Conservation (phyloP, 2,329 filamentous ascomycete genomes). For the Sporothrix euskadiensis region DNA sequence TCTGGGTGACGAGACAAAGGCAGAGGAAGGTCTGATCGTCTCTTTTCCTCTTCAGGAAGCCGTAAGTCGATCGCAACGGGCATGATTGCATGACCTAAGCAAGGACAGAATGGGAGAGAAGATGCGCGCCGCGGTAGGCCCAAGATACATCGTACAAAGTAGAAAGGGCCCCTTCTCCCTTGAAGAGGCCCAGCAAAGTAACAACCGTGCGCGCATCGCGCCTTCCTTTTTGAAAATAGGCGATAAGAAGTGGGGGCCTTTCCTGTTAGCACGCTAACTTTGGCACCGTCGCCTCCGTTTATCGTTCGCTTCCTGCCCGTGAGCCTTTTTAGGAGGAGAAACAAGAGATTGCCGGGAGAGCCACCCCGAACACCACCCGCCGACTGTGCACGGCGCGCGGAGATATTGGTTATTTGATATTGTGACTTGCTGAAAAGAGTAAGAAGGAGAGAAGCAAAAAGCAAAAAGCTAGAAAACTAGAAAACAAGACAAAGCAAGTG, state of each 20-base stretch:
- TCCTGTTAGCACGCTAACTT: neutral
- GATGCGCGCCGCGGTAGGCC: constrained; percentile 9
- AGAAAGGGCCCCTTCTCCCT: neutral
- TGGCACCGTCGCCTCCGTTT: constrained; percentile 13
- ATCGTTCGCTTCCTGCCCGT: constrained; percentile 15
- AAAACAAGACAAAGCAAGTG: too few species aligned
- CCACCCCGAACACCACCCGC: neutral
- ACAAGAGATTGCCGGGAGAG: constrained; percentile 12
- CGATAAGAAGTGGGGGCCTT: constrained; percentile 12
- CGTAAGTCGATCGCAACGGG: neutral
- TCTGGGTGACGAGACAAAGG: neutral
- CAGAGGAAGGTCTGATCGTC: neutral
- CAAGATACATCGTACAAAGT: neutral
- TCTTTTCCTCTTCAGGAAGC: neutral
- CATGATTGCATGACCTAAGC: neutral
- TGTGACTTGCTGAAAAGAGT: neutral
- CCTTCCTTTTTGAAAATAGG: constrained; percentile 5
- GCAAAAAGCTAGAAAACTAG: neutral
- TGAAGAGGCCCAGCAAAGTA: neutral
- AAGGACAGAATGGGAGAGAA: constrained; percentile 16
- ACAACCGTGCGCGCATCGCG: neutral
- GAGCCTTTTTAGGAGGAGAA: constrained; percentile 5
- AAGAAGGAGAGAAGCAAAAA: neutral
- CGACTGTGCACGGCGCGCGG: neutral
- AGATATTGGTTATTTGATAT: neutral